A percentile compares a stretch with the other conserved stretches of the same genome.
Conservation (phyloP, 2,329 filamentous ascomycete genomes). For the Tolypocladium tundrense region DNA sequence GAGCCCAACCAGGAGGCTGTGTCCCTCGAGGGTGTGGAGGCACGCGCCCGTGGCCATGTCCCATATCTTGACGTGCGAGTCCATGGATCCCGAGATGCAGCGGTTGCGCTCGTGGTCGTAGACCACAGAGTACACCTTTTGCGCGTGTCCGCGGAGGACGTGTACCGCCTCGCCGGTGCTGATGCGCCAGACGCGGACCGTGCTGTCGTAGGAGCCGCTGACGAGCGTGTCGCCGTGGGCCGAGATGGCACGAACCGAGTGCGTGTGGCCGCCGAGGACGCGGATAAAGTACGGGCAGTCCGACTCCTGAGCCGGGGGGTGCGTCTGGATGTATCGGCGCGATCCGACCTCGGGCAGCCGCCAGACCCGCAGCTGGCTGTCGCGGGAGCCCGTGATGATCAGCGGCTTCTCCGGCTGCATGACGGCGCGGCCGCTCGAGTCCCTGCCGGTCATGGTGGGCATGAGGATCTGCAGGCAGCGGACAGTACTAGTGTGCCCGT, state of each 20-base stretch:
- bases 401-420: conserved; percentile 92
- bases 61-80: conserved; percentile 97
- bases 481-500: conserved; percentile 95
- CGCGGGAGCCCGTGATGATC: conserved; percentile 93
- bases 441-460: conserved; percentile 66
- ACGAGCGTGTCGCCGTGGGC: conserved; percentile 93
- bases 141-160: conserved; percentile 72
- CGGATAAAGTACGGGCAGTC: conserved; percentile 95
- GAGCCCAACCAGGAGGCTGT: conserved; percentile 83
- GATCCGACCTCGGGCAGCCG: conserved; percentile 76
- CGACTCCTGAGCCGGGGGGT: conserved; percentile 59
- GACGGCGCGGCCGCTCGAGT: conserved; percentile 60
- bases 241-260: conserved; percentile 92
- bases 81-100: conserved; percentile 97
- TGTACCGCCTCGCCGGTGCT: conserved; percentile 86
- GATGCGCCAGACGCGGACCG: conserved; percentile 93
- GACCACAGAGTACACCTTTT: conserved; percentile 97
- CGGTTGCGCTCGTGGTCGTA: conserved; percentile 84
- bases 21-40: conserved; percentile 84
- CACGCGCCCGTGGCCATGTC: conserved; percentile 78
- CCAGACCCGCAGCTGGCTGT: conserved; percentile 92
- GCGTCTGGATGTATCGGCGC: conserved; percentile 66
- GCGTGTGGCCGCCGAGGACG: conserved; percentile 73
- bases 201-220: conserved; percentile 92
- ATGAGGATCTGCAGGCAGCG: conserved; percentile 91